phyloP scores from a whole-genome alignment of 345 rosid genomes.

The Arabis alpina region DNA sequence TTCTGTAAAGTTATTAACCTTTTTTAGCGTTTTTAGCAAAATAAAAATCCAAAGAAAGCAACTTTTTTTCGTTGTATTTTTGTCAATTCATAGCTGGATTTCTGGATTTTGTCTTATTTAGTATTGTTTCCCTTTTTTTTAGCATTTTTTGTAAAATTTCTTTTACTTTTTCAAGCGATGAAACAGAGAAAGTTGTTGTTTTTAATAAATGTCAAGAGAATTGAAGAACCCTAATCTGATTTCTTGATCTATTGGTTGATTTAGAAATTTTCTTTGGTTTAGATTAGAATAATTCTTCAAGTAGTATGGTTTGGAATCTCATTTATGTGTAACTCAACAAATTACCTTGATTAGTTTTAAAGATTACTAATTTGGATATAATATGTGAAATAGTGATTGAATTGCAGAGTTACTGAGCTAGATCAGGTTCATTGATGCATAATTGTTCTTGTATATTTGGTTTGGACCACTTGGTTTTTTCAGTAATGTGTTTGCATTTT shows the following conservation, averaged over 20 bases:
- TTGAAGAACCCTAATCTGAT: slow-evolving; percentile 23
- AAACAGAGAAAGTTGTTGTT: not conserved
- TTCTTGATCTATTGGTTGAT: slow-evolving; percentile 13
- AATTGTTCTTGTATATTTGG: slow-evolving; percentile 7
- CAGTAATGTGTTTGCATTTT: slow-evolving; percentile 18
- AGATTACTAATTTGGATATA: not conserved
- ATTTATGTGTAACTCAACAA: not conserved
- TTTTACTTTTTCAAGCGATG: slow-evolving; percentile 18
- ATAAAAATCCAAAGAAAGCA: not conserved
- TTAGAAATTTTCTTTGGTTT: slow-evolving; percentile 3
- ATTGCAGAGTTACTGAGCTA: slow-evolving; percentile 18
- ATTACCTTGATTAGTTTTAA: not conserved
- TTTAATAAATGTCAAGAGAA: not conserved
- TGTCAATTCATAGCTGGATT: slow-evolving; percentile 7
- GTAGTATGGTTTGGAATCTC: not conserved
- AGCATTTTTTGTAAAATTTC: not conserved
- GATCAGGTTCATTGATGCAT: not conserved
- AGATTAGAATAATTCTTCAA: slow-evolving; percentile 9
- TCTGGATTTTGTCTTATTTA: not conserved
- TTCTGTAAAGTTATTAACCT: slow-evolving; percentile 31
- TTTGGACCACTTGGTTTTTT: slow-evolving; percentile 8
- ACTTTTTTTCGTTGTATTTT: not conserved
- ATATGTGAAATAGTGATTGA: not conserved
- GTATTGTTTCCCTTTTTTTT: not conserved
- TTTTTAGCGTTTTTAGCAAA: slow-evolving; percentile 37